Percentiles rank a stretch among this genome's conserved stretches.
phyloP scores from a whole-genome alignment of 805 yeast species.

The Myxozyma melibiosi region DNA sequence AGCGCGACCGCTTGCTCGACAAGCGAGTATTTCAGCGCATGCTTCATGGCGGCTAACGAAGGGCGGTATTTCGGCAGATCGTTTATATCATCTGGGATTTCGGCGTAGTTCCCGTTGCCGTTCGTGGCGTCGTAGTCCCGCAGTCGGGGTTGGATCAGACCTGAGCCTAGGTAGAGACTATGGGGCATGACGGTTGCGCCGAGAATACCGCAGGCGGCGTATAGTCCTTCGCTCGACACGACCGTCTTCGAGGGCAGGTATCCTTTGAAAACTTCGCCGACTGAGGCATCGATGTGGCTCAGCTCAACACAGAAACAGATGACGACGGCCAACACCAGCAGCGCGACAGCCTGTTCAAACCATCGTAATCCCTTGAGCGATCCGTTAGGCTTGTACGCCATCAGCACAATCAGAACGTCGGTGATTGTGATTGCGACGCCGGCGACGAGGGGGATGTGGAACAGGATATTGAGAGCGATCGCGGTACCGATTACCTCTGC shows the following conservation, averaged over 20 bases:
- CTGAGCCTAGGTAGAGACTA: constrained; percentile 82
- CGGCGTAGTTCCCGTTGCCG: constrained; percentile 56
- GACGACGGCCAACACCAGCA: constrained; percentile 78
- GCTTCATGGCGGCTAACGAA: constrained; percentile 67
- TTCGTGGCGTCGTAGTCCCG: constrained; percentile 73
- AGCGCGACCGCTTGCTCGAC: constrained; percentile 70
- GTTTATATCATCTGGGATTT: constrained; percentile 38
- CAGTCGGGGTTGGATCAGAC: constrained; percentile 82
- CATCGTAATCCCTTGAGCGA: constrained; percentile 74
- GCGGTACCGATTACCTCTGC: constrained; percentile 99
- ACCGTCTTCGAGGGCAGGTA: constrained; percentile 57
- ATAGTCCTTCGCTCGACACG: constrained; percentile 67
- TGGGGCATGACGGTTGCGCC: constrained; percentile 98
- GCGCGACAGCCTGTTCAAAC: constrained; percentile 79
- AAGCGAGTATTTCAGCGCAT: constrained; percentile 73
- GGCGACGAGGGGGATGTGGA: constrained; percentile 73
- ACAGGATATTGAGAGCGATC: constrained; percentile 80
- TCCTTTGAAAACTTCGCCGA: constrained; percentile 67
- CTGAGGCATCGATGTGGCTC: constrained; percentile 58
- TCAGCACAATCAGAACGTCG: constrained; percentile 80
- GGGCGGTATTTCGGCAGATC: constrained; percentile 58
- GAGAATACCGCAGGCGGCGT: constrained; percentile 77
- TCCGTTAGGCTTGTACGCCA: constrained; percentile 87
- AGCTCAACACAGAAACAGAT: constrained; percentile 81
- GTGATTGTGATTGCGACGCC: constrained; percentile 85